A percentile compares a stretch with the other conserved stretches of the same genome.
phyloP scores from a whole-genome alignment of 225 moss, liverwort and hornwort genomes.

The Marchantia paleacea region DNA sequence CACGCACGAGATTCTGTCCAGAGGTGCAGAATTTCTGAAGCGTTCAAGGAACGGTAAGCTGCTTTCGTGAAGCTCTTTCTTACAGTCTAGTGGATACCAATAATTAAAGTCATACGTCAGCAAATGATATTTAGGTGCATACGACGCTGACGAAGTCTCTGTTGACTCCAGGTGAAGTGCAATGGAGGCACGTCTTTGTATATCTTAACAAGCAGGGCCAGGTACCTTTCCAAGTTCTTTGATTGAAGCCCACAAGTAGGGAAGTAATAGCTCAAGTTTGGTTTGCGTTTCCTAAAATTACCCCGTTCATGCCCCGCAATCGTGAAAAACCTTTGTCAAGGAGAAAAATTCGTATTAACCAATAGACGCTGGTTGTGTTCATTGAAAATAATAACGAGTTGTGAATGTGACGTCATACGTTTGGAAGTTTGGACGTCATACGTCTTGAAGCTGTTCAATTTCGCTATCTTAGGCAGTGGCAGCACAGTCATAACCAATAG shows the following conservation, averaged over 20 bases:
- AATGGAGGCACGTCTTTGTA: slow-evolving; percentile 63
- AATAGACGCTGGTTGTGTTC: background rate
- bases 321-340: background rate
- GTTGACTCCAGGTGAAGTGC: slow-evolving; percentile 52
- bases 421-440: too few species aligned
- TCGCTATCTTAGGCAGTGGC: too few species aligned
- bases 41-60: slow-evolving; percentile 56
- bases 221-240: slow-evolving; percentile 17
- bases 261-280: background rate
- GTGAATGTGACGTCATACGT: too few species aligned
- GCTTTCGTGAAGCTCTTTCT: background rate
- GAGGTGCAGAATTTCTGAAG: slow-evolving; percentile 66
- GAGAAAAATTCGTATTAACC: background rate
- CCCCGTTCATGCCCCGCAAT: background rate
- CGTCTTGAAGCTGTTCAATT: too few species aligned
- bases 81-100: background rate
- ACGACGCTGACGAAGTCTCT: background rate
- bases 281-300: background rate
- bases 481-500: too few species aligned
- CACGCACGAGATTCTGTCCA: slow-evolving; percentile 58
- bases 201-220: slow-evolving; percentile 64
- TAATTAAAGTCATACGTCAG: background rate
- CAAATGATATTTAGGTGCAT: background rate
- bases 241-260: background rate
- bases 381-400: background rate